Evolutionary conservation across 345 rosid genomes (phyloP).

Genomic region (Gossypium mustelinum): DNA sequence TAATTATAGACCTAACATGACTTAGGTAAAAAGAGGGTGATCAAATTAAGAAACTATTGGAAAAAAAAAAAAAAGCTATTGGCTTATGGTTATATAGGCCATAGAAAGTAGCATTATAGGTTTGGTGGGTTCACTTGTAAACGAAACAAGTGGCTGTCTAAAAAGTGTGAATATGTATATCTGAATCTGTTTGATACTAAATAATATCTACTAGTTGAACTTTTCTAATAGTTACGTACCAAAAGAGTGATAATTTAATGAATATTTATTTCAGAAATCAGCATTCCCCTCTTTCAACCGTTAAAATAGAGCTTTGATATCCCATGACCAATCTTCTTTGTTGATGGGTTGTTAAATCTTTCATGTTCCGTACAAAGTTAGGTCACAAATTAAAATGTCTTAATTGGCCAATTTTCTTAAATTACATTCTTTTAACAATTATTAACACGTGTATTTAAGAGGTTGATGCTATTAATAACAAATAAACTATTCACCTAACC

Average conservation of each 20-base stretch:
- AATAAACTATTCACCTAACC: no score
- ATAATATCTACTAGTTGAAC: background rate
- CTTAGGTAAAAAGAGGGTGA: background rate
- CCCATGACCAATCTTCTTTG: background rate
- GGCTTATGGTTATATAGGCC: background rate
- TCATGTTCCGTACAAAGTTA: no score
- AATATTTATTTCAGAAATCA: no score
- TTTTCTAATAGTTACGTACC: background rate
- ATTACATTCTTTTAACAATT: background rate
- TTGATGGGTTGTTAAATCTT: background rate
- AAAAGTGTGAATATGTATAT: background rate
- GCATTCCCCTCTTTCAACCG: no score
- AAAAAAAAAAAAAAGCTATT: background rate
- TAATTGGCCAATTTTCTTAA: background rate
- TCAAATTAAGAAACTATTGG: background rate
- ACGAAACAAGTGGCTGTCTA: background rate
- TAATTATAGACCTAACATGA: background rate
- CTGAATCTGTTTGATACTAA: background rate
- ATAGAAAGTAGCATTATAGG: background rate
- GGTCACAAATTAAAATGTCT: background rate
- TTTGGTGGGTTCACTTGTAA: slow-evolving; percentile 2
- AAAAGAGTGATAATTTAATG: no score
- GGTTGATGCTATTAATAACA: no score
- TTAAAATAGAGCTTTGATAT: no score
- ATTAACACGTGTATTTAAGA: background rate